Evolutionary conservation across 2,329 filamentous ascomycete genomes (phyloP).

Genomic region (Sporothrix pseudoabietina): DNA sequence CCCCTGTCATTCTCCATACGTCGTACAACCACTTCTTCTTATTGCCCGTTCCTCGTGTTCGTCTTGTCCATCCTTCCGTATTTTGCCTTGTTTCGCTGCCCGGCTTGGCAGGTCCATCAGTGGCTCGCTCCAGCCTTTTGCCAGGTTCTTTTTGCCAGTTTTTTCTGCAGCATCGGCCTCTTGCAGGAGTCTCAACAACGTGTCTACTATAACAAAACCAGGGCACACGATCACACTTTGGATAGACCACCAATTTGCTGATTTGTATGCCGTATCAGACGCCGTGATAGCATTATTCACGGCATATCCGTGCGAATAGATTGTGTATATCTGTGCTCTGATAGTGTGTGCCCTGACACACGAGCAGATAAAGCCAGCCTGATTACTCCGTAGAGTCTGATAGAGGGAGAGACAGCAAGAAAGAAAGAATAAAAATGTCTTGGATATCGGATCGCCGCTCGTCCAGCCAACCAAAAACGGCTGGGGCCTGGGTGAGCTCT

Average conservation of each 20-base stretch:
- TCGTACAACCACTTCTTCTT: background rate
- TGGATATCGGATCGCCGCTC: slow-evolving; percentile 17
- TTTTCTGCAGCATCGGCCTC: background rate
- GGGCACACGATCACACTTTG: background rate
- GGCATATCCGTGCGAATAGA: background rate
- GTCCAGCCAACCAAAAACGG: slow-evolving; percentile 23
- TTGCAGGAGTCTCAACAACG: background rate
- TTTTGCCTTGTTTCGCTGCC: background rate
- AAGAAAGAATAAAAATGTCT: slow-evolving; percentile 8
- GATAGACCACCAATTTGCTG: background rate
- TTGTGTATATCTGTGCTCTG: background rate
- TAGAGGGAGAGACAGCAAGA: background rate
- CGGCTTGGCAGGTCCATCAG: slow-evolving; percentile 8
- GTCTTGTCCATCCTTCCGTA: background rate
- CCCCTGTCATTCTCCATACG: no score
- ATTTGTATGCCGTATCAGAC: background rate
- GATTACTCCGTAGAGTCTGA: background rate
- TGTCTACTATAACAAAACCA: background rate
- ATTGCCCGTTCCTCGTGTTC: background rate
- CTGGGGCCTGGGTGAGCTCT: slow-evolving; percentile 1
- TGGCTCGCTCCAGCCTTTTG: slow-evolving; percentile 5
- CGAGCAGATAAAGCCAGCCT: slow-evolving; percentile 1
- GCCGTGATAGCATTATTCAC: slow-evolving; percentile 5
- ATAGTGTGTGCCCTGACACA: background rate
- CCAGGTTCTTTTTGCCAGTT: background rate